These are phyloP conservation scores for Globisporangium solare DNA, from an alignment of 352 stramenopile species.

Conservation along the genomic window DNA sequence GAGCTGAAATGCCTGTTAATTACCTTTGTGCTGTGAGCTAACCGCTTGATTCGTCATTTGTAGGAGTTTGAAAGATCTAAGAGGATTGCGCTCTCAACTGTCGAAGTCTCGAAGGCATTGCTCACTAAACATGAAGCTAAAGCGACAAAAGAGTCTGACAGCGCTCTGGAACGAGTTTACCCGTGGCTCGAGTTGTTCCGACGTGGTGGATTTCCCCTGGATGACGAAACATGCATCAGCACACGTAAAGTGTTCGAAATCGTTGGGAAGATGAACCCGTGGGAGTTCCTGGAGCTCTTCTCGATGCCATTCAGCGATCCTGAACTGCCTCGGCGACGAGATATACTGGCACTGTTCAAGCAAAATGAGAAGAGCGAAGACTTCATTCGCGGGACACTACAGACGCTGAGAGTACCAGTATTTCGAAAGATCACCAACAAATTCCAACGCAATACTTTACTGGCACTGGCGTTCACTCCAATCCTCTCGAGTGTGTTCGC, in stretches of 20 bases:
- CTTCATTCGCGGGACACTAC: constrained; percentile 48
- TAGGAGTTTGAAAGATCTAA: constrained; percentile 24
- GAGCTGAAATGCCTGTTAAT: not conserved
- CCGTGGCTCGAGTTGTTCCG: constrained; percentile 73
- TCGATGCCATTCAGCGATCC: constrained; percentile 71
- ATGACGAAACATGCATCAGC: constrained; percentile 42
- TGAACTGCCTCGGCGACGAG: constrained; percentile 46
- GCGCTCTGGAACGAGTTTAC: constrained; percentile 26
- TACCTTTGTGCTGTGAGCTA: not conserved
- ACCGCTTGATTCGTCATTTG: no score
- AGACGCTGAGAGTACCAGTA: constrained; percentile 39
- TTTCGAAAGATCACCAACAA: constrained; percentile 37
- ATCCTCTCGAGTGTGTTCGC: constrained; percentile 76
- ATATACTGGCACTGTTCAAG: constrained; percentile 64
- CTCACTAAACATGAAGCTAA: constrained; percentile 11
- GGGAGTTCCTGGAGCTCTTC: constrained; percentile 78
- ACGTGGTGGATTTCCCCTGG: constrained; percentile 41
- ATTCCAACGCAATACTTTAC: constrained; percentile 31
- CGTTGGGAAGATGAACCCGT: constrained; percentile 46
- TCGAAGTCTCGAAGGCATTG: constrained; percentile 14
- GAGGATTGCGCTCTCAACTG: constrained; percentile 12
- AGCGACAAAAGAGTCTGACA: not conserved
- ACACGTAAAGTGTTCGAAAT: constrained; percentile 35
- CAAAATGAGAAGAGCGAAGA: constrained; percentile 48
- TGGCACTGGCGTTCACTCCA: constrained; percentile 68